A percentile compares a stretch with the other conserved stretches of the same genome.
These are phyloP conservation scores for Cryptococcus sp. DNA, from an alignment of 1,284 basidiomycete genomes.

Conservation along the genomic window DNA sequence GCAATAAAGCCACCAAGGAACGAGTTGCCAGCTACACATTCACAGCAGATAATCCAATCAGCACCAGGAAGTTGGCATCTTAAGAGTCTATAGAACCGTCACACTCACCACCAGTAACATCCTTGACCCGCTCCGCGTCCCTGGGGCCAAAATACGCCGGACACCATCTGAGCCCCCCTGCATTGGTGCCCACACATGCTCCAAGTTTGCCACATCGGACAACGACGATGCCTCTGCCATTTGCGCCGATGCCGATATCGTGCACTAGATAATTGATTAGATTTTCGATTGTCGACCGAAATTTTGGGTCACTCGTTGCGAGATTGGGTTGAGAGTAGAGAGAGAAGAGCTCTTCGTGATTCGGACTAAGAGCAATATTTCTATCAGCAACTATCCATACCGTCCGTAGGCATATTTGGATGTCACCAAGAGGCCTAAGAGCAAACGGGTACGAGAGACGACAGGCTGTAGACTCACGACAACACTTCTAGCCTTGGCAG, in stretches of 20 bases:
- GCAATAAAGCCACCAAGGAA: constrained; percentile 49
- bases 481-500: constrained; percentile 31
- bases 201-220: constrained; percentile 47
- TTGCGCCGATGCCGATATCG: constrained; percentile 29
- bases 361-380: constrained; percentile 28
- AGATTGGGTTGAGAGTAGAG: constrained; percentile 28
- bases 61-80: constrained; percentile 1
- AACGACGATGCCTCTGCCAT: constrained; percentile 36
- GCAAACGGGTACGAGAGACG: neutral
- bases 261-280: constrained; percentile 32
- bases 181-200: constrained; percentile 39
- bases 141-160: constrained; percentile 37
- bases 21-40: constrained; percentile 39
- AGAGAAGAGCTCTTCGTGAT: constrained; percentile 46
- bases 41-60: neutral
- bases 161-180: constrained; percentile 35
- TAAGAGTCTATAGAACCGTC: neutral
- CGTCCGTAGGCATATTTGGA: neutral
- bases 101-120: constrained; percentile 45
- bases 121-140: constrained; percentile 28
- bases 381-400: neutral
- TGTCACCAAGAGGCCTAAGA: neutral
- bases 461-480: constrained; percentile 26
- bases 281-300: constrained; percentile 22
- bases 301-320: constrained; percentile 9